Conservation (phyloP, 2,329 filamentous ascomycete genomes). For the Fusarium proliferatum region DNA sequence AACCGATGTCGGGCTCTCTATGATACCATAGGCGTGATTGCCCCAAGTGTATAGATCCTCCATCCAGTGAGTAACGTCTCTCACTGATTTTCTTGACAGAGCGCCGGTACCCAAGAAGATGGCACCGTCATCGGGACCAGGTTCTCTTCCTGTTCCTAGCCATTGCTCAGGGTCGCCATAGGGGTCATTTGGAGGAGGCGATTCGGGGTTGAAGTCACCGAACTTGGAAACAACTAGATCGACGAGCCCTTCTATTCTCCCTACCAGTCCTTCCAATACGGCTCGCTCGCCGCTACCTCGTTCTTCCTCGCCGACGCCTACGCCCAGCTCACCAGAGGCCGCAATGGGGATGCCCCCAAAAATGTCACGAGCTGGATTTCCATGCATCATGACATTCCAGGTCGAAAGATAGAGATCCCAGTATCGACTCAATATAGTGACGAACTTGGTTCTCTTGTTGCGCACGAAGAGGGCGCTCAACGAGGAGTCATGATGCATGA, state of each 20-base stretch:
- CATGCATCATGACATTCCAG: conserved; percentile 92
- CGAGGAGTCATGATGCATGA: conserved; percentile 85
- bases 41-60: conserved; percentile 89
- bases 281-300: conserved; percentile 93
- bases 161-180: conserved; percentile 59
- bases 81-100: conserved; percentile 76
- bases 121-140: conserved; percentile 80
- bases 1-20: conserved; percentile 78
- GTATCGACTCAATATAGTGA: conserved; percentile 78
- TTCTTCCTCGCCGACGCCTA: conserved; percentile 96
- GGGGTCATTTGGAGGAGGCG: conserved; percentile 38
- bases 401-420: conserved; percentile 78
- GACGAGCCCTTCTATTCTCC: conserved; percentile 82
- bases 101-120: conserved; percentile 86
- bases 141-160: conserved; percentile 78
- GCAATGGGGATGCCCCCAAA: conserved; percentile 89
- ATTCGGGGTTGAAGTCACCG: conserved; percentile 61
- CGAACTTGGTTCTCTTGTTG: conserved; percentile 74
- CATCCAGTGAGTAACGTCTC: conserved; percentile 85
- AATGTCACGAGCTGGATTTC: conserved; percentile 83
- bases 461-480: conserved; percentile 76
- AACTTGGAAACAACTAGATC: conserved; percentile 91
- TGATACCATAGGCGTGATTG: conserved; percentile 84
- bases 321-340: conserved; percentile 88
- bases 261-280: conserved; percentile 88